Evolutionary conservation across 495 filamentous ascomycete species (phyloP).

Genomic region (Astrothelium macrocarpum): DNA sequence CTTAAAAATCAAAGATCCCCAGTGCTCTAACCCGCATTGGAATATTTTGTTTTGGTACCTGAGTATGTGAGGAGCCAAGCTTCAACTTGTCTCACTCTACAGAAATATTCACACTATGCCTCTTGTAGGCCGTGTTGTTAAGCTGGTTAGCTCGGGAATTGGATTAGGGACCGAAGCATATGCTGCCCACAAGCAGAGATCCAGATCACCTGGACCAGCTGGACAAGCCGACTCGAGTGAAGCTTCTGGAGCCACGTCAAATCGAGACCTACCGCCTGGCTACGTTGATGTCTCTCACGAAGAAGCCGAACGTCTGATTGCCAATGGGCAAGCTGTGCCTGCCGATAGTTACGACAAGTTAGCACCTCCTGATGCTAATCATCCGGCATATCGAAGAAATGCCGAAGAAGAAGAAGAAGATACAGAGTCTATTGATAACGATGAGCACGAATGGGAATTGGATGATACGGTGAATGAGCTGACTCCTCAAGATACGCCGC

Average conservation of each 20-base stretch:
- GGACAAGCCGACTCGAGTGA: neutral
- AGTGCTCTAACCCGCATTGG: too few species aligned
- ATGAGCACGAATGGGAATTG: constrained; percentile 44
- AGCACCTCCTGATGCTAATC: neutral
- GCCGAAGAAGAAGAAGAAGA: neutral
- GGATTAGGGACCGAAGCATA: constrained; percentile 39
- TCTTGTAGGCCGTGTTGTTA: constrained; percentile 5
- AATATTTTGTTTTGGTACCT: neutral
- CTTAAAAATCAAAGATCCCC: neutral
- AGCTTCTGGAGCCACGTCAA: neutral
- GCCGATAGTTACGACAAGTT: constrained; percentile 15
- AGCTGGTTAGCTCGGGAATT: constrained; percentile 35
- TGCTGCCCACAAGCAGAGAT: constrained; percentile 31
- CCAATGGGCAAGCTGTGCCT: constrained; percentile 11
- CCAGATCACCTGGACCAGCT: constrained; percentile 17
- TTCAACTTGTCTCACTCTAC: neutral
- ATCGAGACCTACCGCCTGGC: constrained; percentile 18
- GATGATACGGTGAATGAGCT: constrained; percentile 38
- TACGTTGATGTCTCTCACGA: constrained; percentile 13
- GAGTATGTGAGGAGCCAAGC: neutral
- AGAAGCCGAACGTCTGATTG: constrained; percentile 9
- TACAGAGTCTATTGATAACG: constrained; percentile 24
- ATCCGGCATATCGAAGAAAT: neutral
- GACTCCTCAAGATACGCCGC: neutral
- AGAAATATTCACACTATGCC: neutral